Evolutionary conservation across 2,329 filamentous ascomycete genomes (phyloP), one percentile per base, ranked within the genome.

Genomic region (Microcera coccophila): DNA sequence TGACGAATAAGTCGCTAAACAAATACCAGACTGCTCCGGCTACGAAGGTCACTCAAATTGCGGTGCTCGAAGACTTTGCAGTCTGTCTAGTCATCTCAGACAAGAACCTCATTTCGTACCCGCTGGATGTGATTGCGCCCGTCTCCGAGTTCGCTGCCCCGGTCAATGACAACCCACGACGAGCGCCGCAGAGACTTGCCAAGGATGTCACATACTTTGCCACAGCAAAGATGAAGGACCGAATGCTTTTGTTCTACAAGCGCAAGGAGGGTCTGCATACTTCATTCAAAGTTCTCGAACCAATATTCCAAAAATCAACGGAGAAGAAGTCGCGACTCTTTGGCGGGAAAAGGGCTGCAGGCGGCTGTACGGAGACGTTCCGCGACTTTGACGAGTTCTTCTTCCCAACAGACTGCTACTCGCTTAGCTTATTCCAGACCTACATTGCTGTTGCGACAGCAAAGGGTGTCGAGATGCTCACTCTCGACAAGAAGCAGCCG

Each of bases 361-460:
- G 77, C 21, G 89, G 89, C 16, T 82, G 79, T 46, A 96, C 91
- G 0, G 93, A 98, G 57, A 91, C 91, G 57, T 98, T 97, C 81
- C 85, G 93, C 49, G 93, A 98, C 62, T 98, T 90, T 63, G 93
- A 98, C 69, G 93, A 97, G 55, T 98, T 98, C 68, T 98, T 97
- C 69, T 90, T 98, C 55, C 93, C 93, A 0, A 85, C 87, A 3
- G 94, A 98, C 62, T 96, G 90, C 65, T 95, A 85, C 65, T 89
- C 87, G 36, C 86, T 98, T 62, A 97, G 96, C 65, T 79, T 98
- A 39, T 98, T 97, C 78, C 89, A 96, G 63, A 89, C 85, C 1
- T 94, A 90, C 48, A 85, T 98, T 40, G 89, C 93, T 9, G 89
- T 98, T 36, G 84, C 88, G 16, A 97, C 91, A 1, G 79, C 88